Base-by-base conservation (phyloP, 345 rosid species). In the Hirschfeldia incana region DNA sequence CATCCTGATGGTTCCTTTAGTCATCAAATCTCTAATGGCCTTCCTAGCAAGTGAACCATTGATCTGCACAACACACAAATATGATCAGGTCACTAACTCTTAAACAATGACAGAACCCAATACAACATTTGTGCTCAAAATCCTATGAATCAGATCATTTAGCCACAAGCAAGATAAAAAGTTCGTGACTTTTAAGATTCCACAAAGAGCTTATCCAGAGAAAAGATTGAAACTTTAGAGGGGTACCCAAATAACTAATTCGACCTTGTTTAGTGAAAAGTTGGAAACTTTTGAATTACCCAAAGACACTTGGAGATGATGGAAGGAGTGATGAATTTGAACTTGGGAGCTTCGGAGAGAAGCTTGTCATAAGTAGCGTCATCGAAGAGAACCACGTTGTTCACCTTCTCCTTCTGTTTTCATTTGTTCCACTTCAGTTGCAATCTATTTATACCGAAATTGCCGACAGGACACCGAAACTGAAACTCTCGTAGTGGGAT, bases 371-470 rank as follows among this genome's bases (percentile, higher is more conserved):
- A 84, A 3, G 88, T 86, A 13, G 81, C 87, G 36, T 83, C 88
- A 36, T 84, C 89, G 57, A 88, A 86, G 66, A 88, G 51, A 36
- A 86, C 89, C 91, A 85, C 81, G 82, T 86, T 88, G 88, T 86
- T 88, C 80, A 88, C 88, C 72, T 88, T 86, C 84, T 86, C 89
- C 85, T 86, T 85, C 76, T 88, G 89, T 77, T 86, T 84, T 42
- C 89, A 89, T 77, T 85, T 85, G 85, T 85, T 86, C 91, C 87
- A 88, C 77, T 84, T 86, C 89, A n/a, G n/a, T n/a, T n/a, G n/a
- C n/a, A n/a, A n/a, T n/a, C n/a, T n/a, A n/a, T n/a, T n/a, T n/a
- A n/a, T n/a, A n/a, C n/a, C n/a, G n/a, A n/a, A n/a, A n/a, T n/a
- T n/a, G n/a, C n/a, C n/a, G n/a, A n/a, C n/a, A n/a, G n/a, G n/a